A percentile compares a stretch with the other conserved stretches of the same genome.
phyloP scores from a whole-genome alignment of 257 asterid genomes.

The Osmanthus fragrans region DNA sequence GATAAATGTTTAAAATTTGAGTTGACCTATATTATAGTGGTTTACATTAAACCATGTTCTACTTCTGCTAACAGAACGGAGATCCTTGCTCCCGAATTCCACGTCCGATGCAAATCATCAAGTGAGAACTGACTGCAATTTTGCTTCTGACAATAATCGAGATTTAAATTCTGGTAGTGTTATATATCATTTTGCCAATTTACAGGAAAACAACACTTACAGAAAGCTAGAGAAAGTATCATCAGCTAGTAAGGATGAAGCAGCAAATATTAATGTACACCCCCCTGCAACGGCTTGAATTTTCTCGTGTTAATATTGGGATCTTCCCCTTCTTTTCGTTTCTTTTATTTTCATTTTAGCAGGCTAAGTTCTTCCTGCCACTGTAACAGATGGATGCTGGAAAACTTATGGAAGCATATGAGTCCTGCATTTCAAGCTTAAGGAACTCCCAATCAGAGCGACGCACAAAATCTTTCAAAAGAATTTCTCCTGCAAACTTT shows the following conservation, averaged over 20 bases:
- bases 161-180: constrained; percentile 14
- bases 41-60: constrained; percentile 29
- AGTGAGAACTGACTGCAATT: constrained; percentile 37
- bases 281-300: constrained; percentile 12
- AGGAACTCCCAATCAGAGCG: constrained; percentile 62
- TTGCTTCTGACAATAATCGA: constrained; percentile 10
- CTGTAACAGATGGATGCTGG: constrained; percentile 64
- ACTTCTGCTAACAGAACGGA: constrained; percentile 55
- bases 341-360: constrained; percentile 13
- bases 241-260: constrained; percentile 37
- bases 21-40: neutral
- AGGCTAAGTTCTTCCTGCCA: constrained; percentile 24
- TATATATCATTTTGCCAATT: constrained; percentile 22
- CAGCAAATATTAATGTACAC: constrained; percentile 49
- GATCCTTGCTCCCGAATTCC: constrained; percentile 29
- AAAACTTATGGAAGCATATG: constrained; percentile 72
- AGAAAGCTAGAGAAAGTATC: constrained; percentile 36
- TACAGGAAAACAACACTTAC: constrained; percentile 45
- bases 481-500: constrained; percentile 77
- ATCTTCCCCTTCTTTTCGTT: constrained; percentile 7
- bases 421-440: constrained; percentile 56
- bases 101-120: constrained; percentile 42
- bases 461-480: constrained; percentile 64
- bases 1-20: neutral
- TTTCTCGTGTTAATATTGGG: neutral